Evolutionary conservation across 2,329 filamentous ascomycete genomes (phyloP).

Genomic region (Phymatotrichopsis omnivora): DNA sequence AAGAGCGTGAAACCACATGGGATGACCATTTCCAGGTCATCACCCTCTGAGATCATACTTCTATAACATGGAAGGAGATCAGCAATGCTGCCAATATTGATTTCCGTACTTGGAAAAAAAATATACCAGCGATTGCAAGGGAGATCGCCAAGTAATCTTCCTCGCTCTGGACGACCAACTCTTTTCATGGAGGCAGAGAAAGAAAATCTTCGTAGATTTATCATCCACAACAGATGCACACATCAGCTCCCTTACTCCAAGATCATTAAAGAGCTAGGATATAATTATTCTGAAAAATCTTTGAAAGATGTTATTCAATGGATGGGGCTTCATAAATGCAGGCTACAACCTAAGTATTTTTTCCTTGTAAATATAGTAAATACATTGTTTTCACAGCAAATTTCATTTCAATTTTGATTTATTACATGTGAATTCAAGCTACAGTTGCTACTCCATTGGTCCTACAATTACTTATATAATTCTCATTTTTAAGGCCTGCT

Average conservation of each 20-base stretch:
- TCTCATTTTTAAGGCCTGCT: conserved; percentile 5
- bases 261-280: neutral
- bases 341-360: neutral
- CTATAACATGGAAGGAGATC: neutral
- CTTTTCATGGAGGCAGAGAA: neutral
- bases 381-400: too few relatives aligned
- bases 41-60: neutral
- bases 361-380: too few relatives aligned
- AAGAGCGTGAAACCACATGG: conserved; percentile 9
- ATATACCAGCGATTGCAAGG: conserved; percentile 1
- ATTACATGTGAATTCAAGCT: too few relatives aligned
- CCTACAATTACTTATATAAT: too few relatives aligned
- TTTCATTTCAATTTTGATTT: too few relatives aligned
- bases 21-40: conserved; percentile 8
- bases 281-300: neutral
- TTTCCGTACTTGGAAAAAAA: too few relatives aligned
- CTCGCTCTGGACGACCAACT: neutral
- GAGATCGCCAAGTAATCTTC: neutral
- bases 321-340: conserved; percentile 9
- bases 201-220: neutral
- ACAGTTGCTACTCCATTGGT: too few relatives aligned
- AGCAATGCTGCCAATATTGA: too few relatives aligned
- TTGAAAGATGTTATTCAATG: conserved; percentile 6
- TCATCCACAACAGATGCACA: neutral
- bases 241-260: neutral